Percentiles rank a stretch among this genome's conserved stretches.
Evolutionary conservation across 1,139 yeast species (phyloP).

Genomic region (Zygosaccharomyces sapae): DNA sequence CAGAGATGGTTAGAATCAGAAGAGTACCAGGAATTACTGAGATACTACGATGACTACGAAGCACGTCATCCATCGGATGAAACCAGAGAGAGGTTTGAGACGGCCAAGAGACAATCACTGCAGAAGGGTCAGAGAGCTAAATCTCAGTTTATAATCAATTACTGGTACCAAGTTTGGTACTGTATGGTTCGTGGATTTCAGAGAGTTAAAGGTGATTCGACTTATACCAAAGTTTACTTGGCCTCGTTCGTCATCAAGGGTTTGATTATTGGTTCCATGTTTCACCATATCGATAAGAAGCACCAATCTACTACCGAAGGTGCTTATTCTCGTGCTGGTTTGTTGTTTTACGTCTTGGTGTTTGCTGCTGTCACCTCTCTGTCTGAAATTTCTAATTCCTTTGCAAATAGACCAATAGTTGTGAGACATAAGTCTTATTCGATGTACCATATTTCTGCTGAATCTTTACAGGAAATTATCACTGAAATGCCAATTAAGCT

Average conservation of each 20-base stretch:
- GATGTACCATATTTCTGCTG: slow-evolving; percentile 64
- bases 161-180: slow-evolving; percentile 43
- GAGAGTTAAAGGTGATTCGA: slow-evolving; percentile 52
- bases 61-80: slow-evolving; percentile 38
- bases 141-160: slow-evolving; percentile 47
- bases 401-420: slow-evolving; percentile 55
- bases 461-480: slow-evolving; percentile 54
- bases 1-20: slow-evolving; percentile 51
- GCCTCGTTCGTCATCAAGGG: slow-evolving; percentile 51
- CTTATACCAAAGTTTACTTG: slow-evolving; percentile 48
- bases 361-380: slow-evolving; percentile 55
- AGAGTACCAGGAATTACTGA: slow-evolving; percentile 42
- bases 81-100: slow-evolving; percentile 41
- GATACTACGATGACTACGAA: slow-evolving; percentile 44
- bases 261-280: slow-evolving; percentile 53
- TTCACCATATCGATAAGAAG: slow-evolving; percentile 43
- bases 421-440: slow-evolving; percentile 61
- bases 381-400: slow-evolving; percentile 55
- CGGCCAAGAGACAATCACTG: slow-evolving; percentile 43
- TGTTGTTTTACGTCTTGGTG: slow-evolving; percentile 53
- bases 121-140: slow-evolving; percentile 42
- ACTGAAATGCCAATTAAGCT: slow-evolving; percentile 57
- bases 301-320: slow-evolving; percentile 44
- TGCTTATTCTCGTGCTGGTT: slow-evolving; percentile 55
- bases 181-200: slow-evolving; percentile 50